A percentile compares a stretch with the other conserved stretches of the same genome.
Evolutionary conservation across 805 yeast species (phyloP).

Genomic region (Ogataea angusta): DNA sequence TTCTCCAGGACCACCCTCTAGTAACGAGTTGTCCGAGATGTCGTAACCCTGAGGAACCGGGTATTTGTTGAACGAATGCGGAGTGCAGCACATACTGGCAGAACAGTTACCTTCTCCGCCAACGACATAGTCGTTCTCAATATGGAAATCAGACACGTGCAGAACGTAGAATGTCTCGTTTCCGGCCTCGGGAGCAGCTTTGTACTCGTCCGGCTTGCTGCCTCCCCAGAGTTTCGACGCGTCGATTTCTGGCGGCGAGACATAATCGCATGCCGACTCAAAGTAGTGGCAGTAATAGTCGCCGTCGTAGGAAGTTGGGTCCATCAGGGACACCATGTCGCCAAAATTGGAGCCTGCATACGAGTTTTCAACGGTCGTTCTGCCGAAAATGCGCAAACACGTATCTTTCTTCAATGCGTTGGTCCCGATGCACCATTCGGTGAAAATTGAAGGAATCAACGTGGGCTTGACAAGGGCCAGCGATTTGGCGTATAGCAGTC

Average conservation of each 20-base stretch:
- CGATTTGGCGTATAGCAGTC: constrained; percentile 37
- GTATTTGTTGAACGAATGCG: constrained; percentile 40
- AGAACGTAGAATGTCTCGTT: constrained; percentile 52
- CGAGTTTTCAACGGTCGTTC: constrained; percentile 37
- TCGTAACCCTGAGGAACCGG: constrained; percentile 39
- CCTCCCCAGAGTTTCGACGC: constrained; percentile 45
- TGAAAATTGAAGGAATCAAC: constrained; percentile 39
- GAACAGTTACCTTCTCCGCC: constrained; percentile 62
- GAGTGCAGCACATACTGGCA: constrained; percentile 57
- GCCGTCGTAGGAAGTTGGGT: constrained; percentile 52
- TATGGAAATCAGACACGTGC: constrained; percentile 66
- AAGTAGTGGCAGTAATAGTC: constrained; percentile 58
- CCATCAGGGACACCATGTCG: constrained; percentile 48
- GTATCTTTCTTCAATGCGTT: constrained; percentile 23
- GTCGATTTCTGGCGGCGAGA: constrained; percentile 49
- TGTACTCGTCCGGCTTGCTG: constrained; percentile 39
- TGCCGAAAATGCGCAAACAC: constrained; percentile 34
- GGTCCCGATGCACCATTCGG: constrained; percentile 41
- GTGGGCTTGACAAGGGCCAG: constrained; percentile 39
- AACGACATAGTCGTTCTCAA: constrained; percentile 50
- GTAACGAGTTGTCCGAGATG: constrained; percentile 31
- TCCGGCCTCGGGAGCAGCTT: constrained; percentile 39
- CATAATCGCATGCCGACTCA: constrained; percentile 50
- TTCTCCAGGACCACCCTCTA: constrained; percentile 11
- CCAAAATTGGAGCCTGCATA: constrained; percentile 46